Percentiles rank a stretch among this genome's conserved stretches.
Evolutionary conservation across 805 yeast genomes (phyloP).

Genomic region (Ogataea polymorpha): DNA sequence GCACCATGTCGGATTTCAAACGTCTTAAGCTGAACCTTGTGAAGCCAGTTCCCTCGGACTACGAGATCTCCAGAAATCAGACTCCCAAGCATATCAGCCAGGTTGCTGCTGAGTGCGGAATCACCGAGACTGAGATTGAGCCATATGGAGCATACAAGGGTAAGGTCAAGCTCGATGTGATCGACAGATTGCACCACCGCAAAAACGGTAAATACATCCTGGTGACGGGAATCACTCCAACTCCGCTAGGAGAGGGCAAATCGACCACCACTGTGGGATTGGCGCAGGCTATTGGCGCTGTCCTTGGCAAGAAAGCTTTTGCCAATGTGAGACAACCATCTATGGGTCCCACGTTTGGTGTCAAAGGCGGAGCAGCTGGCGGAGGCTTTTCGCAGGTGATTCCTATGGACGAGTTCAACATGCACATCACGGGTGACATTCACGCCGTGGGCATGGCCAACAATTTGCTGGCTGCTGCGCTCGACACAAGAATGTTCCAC

Average conservation of each 20-base stretch:
- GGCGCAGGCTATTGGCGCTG: slow-evolving; percentile 96
- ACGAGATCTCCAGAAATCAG: slow-evolving; percentile 85
- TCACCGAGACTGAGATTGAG: slow-evolving; percentile 75
- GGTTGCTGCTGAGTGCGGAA: slow-evolving; percentile 81
- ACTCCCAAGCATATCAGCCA: slow-evolving; percentile 75
- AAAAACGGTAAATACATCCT: slow-evolving; percentile 83
- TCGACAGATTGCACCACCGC: slow-evolving; percentile 61
- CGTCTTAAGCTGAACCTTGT: slow-evolving; percentile 36
- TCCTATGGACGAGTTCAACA: slow-evolving; percentile 98
- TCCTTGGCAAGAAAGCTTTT: slow-evolving; percentile 73
- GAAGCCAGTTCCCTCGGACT: slow-evolving; percentile 85
- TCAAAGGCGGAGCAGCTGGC: slow-evolving; percentile 99
- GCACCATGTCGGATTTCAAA: slow-evolving; percentile 34
- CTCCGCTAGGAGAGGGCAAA: slow-evolving; percentile 98
- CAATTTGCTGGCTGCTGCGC: slow-evolving; percentile 91
- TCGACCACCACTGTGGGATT: slow-evolving; percentile 94
- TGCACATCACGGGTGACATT: slow-evolving; percentile 96
- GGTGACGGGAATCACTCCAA: slow-evolving; percentile 97
- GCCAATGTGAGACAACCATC: slow-evolving; percentile 98
- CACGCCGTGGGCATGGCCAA: slow-evolving; percentile 95
- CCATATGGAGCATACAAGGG: slow-evolving; percentile 89
- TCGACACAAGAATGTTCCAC: slow-evolving; percentile 96
- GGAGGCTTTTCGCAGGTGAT: slow-evolving; percentile 98
- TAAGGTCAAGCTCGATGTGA: slow-evolving; percentile 68
- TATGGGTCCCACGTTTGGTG: slow-evolving; percentile 98